Percentiles rank a stretch among this genome's conserved stretches.
phyloP scores from a whole-genome alignment of 2,329 filamentous ascomycete species.

The Hymenoscyphus fructigenus region DNA sequence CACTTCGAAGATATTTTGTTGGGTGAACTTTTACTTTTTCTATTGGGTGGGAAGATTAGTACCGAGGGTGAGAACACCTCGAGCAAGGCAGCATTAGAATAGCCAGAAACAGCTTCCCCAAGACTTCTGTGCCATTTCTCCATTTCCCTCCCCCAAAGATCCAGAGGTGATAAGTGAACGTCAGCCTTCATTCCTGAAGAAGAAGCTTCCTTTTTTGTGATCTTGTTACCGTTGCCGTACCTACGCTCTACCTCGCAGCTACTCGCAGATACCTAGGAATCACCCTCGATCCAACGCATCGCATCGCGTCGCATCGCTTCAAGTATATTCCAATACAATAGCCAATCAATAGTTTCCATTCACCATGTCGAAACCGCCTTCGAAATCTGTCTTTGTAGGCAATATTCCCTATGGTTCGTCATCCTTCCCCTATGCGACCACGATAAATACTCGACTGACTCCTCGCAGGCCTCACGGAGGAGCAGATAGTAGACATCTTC shows the following conservation, averaged over 20 bases:
- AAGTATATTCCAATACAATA: slow-evolving; percentile 1
- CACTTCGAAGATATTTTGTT: slow-evolving; percentile 10
- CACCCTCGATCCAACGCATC: background rate
- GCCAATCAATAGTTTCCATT: slow-evolving; percentile 11
- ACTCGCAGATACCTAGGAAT: background rate
- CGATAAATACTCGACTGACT: slow-evolving; percentile 15
- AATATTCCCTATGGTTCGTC: slow-evolving; percentile 76
- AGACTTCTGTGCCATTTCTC: slow-evolving; percentile 37
- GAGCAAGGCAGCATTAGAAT: slow-evolving; percentile 32
- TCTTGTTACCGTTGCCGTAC: slow-evolving; percentile 20
- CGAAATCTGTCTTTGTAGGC: slow-evolving; percentile 79
- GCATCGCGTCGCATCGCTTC: background rate
- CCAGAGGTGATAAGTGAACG: slow-evolving; percentile 32
- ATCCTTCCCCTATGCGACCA: slow-evolving; percentile 25
- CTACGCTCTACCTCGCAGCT: slow-evolving; percentile 4
- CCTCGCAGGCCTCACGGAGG: slow-evolving; percentile 81
- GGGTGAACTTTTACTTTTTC: background rate
- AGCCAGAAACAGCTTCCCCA: slow-evolving; percentile 37
- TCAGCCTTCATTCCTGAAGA: slow-evolving; percentile 30
- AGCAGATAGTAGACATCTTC: slow-evolving; percentile 94
- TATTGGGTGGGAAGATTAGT: background rate
- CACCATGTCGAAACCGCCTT: slow-evolving; percentile 73
- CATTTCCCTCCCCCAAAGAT: slow-evolving; percentile 23
- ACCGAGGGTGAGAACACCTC: background rate
- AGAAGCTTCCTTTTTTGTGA: slow-evolving; percentile 22